Base-by-base conservation (phyloP, 2,329 filamentous ascomycete genomes). In the Diaporthe caulivora region DNA sequence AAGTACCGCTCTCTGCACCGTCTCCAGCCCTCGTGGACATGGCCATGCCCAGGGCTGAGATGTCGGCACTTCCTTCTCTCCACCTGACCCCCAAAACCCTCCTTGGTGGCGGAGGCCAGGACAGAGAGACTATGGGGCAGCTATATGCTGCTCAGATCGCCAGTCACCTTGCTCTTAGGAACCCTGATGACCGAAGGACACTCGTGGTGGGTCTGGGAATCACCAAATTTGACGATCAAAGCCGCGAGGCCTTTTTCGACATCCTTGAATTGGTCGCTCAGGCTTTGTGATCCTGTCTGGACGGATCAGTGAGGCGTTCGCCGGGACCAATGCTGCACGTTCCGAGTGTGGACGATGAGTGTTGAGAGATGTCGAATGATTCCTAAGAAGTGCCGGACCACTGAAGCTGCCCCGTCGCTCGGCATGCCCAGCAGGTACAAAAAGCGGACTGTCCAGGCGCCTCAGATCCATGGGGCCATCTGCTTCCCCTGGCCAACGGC, bases 81-180 rank as follows among this genome's bases (percentile, higher is more conserved):
- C 93, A 97, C 78, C 87, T 98, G 54, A 97, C 94, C 0, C 94
- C 97, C 1, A 96, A 92, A 49, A 97, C 95, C 0, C 86, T 99
- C 3, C 87, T 99, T 0, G 97, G 97, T 2, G 95, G 93, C 13
- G 95, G 95, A 58, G 91, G 92, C 42, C 88, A 92, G 69, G 92
- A 94, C 60, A 89, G 95, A 55, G 95, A 98, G 80, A 94, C 93
- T 0, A 83, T 97, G 7, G 96, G 95, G 1, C 95, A 98, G 81
- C 90, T 98, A 1, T 93, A 97, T 79, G 95, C 95, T 3, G 94
- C 94, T 55, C 96, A 98, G 79, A 92, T 98, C 77, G 97, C 93
- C 7, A 97, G 92, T 79, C 90, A 93, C 51, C 89, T 99, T 74
- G 88, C 92, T 24, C 90, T 92, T 74, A 92, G 92, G 76, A 88